Base-by-base conservation (phyloP, 495 filamentous ascomycete species). In the Paragyromitra xinjiangensis region DNA sequence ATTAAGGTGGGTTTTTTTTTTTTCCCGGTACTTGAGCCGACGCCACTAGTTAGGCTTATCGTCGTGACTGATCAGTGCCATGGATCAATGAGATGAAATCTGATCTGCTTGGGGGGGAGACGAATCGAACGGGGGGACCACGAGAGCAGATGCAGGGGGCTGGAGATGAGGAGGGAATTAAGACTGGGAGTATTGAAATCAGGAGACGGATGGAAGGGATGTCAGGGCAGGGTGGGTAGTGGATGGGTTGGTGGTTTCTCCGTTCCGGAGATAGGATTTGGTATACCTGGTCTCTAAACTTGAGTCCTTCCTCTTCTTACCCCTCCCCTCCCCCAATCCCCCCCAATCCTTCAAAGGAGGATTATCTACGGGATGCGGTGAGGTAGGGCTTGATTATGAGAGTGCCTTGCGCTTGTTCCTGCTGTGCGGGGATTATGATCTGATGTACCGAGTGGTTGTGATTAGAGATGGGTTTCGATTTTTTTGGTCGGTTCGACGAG, bases 131-230 rank as follows among this genome's bases (percentile, higher is more conserved):
- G 34, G 48, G 64, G 34, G 64, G 19, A 22, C 19, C 64, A 66
- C 64, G 44, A 66, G 64, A 53, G n/a, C 19, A 22, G 19, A 56
- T 22, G 53, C 8, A 56, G 42, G 56, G 72, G 39, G 63, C 14
- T 39, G 48, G 58, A 40, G 69, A 56, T 69, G 66, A 69, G 62
- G 26, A 77, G 42, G 61, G 69, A 77, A 73, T 77, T 72, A 66
- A 73, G 64, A 73, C 53, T 22, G 22, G 12, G 19, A 40, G 22
- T 69, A 58, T 70, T 75, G 73, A 64, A 56, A 70, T 64, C 66
- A 75, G 65, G 73, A 64, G 59, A 64, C 48, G 19, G 14, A 6
- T 51, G 45, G 73, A 71, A 64, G 50, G 51, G 26, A 29, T 29
- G 26, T 29, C 26, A 29, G 26, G 26, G 26, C 26, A 1, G 19